Evolutionary conservation across 805 yeast species (phyloP), one percentile per base, ranked within the genome.

Genomic region (Kodamaea kaohsiungensis): DNA sequence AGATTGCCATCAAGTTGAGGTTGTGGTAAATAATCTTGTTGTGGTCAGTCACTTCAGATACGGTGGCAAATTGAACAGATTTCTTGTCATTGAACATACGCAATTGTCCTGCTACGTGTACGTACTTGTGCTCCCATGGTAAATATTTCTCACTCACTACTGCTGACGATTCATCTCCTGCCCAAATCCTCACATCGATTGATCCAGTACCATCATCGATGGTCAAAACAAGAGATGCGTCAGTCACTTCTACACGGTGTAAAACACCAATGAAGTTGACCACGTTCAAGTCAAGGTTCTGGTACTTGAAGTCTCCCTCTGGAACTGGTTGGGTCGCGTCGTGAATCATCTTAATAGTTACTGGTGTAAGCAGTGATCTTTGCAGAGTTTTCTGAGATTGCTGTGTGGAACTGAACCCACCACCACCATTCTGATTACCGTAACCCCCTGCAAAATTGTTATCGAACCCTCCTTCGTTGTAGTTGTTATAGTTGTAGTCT

Each of bases 191-290:
- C 48, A 88, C 78, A 22, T 61, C 81, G 83, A 48, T 79, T 78
- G 53, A 76, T 0, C 91, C 70, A 51, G 95, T 85, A 9, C 95
- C 93, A 66, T 88, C 96, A 63, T 88, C 95, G n/a, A 88, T 64
- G 16, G 85, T 83, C 46, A 87, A 65, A 17, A 72, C 70, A 27
- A 86, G 70, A 10, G 46, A 35, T 13, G 49, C 38, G 5, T 47
- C 50, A 1, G 43, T 47, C 18, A 47, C 48, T 15, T 51, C 54
- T n/a, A 51, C 49, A 22, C 48, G 48, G 46, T 43, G 49, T 47
- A 51, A 51, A 17, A 88, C 83, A 0, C 91, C 96, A 7, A 86
- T 82, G 61, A 88, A 68, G 22, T 85, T 78, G 10, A 88, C 87
- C 65, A 83, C 79, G 60, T 80, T 82, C 51, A 88, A 69, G 53